Conservation (phyloP, 768 basidiomycete species). For the Naematelia encephala region DNA sequence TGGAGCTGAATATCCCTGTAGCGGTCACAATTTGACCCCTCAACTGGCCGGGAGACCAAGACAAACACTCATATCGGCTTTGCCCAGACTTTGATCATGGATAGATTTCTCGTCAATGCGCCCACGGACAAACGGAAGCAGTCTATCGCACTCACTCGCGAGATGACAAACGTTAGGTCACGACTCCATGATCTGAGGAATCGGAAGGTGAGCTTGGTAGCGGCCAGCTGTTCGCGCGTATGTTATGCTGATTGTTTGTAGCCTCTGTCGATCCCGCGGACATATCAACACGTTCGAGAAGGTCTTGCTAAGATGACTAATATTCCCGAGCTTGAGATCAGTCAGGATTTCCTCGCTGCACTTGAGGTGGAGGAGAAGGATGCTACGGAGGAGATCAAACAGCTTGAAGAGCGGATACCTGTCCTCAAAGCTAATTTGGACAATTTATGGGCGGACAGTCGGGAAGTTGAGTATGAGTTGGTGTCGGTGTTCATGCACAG, state of each 20-base stretch:
- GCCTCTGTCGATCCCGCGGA: slow-evolving; percentile 35
- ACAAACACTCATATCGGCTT: slow-evolving; percentile 94
- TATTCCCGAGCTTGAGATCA: slow-evolving; percentile 22
- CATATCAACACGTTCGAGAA: slow-evolving; percentile 30
- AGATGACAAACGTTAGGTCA: slow-evolving; percentile 64
- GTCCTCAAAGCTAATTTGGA: slow-evolving; percentile 55
- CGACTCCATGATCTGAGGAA: slow-evolving; percentile 66
- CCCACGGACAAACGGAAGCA: slow-evolving; percentile 67
- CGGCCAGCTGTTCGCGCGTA: not conserved
- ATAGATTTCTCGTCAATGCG: slow-evolving; percentile 80
- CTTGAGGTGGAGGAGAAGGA: slow-evolving; percentile 26
- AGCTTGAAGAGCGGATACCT: slow-evolving; percentile 25
- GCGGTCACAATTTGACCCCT: slow-evolving; percentile 68
- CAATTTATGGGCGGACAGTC: slow-evolving; percentile 64
- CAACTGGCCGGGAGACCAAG: slow-evolving; percentile 87
- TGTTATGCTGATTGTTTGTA: slow-evolving; percentile 2
- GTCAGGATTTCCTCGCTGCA: slow-evolving; percentile 28
- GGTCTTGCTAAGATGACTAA: slow-evolving; percentile 8
- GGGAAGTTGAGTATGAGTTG: slow-evolving; percentile 72
- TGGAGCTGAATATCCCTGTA: slow-evolving; percentile 18
- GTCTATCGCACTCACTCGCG: slow-evolving; percentile 66
- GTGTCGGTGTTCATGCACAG: slow-evolving; percentile 92
- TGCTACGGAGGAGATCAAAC: slow-evolving; percentile 21
- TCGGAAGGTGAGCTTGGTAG: slow-evolving; percentile 61
- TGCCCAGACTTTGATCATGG: slow-evolving; percentile 79